These are phyloP conservation scores for Neurospora sp. DNA, from an alignment of 2,329 filamentous ascomycete genomes.

Conservation along the genomic window DNA sequence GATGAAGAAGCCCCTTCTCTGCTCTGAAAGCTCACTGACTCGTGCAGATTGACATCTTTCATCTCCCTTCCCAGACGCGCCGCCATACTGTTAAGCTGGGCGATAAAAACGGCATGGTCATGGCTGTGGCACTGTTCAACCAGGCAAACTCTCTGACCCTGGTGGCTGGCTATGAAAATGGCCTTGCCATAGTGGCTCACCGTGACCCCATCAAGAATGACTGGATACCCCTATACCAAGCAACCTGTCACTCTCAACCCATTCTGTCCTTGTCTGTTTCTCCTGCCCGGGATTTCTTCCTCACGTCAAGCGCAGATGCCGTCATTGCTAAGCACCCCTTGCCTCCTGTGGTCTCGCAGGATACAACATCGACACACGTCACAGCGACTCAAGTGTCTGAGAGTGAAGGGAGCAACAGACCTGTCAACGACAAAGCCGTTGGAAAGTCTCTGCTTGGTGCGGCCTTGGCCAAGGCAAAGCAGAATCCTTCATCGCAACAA, in stretches of 20 bases:
- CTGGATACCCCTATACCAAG: slow-evolving; percentile 50
- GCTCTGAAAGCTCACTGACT: slow-evolving; percentile 6
- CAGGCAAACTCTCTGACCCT: slow-evolving; percentile 46
- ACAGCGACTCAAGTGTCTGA: neutral
- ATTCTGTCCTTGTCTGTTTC: slow-evolving; percentile 62
- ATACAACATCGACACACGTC: neutral
- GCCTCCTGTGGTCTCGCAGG: slow-evolving; percentile 20
- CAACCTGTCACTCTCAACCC: slow-evolving; percentile 66
- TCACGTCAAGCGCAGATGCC: slow-evolving; percentile 77
- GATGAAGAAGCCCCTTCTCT: neutral
- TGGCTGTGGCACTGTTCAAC: slow-evolving; percentile 62
- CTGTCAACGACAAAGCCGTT: neutral
- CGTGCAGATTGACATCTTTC: slow-evolving; percentile 66
- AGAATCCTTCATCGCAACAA: neutral
- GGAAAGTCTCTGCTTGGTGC: slow-evolving; percentile 22
- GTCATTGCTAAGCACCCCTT: slow-evolving; percentile 68
- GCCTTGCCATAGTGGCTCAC: slow-evolving; percentile 57
- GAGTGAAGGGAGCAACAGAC: neutral
- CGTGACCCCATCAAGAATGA: slow-evolving; percentile 32
- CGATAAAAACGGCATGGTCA: slow-evolving; percentile 68
- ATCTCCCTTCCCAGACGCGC: slow-evolving; percentile 66
- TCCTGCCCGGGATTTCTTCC: slow-evolving; percentile 45
- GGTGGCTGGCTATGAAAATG: slow-evolving; percentile 77
- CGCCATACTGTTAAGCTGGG: slow-evolving; percentile 45
- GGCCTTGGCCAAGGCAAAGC: slow-evolving; percentile 13